Conservation (phyloP, 2,329 filamentous ascomycete species). For the Aspergillus aculeatinus region DNA sequence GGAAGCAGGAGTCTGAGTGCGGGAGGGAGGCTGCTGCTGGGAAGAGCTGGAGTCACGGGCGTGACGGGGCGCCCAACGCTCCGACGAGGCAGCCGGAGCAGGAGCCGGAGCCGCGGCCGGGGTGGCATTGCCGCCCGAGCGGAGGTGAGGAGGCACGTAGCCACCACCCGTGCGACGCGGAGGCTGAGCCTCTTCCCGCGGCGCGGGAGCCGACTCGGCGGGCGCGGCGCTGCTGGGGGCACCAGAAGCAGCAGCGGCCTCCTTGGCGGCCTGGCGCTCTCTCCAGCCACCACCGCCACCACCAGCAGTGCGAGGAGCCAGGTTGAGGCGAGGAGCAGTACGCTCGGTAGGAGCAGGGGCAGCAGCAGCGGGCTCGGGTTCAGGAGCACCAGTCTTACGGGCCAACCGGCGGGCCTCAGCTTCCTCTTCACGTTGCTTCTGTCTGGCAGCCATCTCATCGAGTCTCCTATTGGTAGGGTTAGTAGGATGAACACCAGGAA, state of each 20-base stretch:
- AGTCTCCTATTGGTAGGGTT: conserved; percentile 52
- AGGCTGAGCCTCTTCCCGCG: conserved; percentile 30
- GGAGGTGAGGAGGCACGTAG: conserved; percentile 44
- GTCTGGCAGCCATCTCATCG: conserved; percentile 62
- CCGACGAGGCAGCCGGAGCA: conserved; percentile 23
- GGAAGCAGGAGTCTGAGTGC: conserved; percentile 22
- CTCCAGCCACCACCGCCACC: conserved; percentile 54
- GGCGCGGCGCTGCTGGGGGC: conserved; percentile 24
- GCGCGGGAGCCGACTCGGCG: conserved; percentile 21
- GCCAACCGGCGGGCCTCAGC: conserved; percentile 72
- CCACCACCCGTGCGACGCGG: conserved; percentile 32
- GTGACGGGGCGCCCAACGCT: conserved; percentile 34
- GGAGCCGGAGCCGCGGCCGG: conserved; percentile 15
- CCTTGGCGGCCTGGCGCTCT: conserved; percentile 58
- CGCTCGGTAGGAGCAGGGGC: conserved; percentile 53
- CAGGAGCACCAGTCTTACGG: conserved; percentile 56
- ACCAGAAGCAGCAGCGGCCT: conserved; percentile 23
- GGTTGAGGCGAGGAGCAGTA: conserved; percentile 55
- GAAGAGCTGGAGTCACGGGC: conserved; percentile 32
- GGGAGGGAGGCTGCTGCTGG: conserved; percentile 20
- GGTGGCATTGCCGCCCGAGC: conserved; percentile 31
- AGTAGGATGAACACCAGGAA: conserved; percentile 24
- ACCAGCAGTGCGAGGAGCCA: conserved; percentile 50
- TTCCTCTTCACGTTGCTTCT: conserved; percentile 83
- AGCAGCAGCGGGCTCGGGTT: conserved; percentile 38